Base-by-base conservation (phyloP, 2,329 filamentous ascomycete species). In the Trichoderma lentiforme region DNA sequence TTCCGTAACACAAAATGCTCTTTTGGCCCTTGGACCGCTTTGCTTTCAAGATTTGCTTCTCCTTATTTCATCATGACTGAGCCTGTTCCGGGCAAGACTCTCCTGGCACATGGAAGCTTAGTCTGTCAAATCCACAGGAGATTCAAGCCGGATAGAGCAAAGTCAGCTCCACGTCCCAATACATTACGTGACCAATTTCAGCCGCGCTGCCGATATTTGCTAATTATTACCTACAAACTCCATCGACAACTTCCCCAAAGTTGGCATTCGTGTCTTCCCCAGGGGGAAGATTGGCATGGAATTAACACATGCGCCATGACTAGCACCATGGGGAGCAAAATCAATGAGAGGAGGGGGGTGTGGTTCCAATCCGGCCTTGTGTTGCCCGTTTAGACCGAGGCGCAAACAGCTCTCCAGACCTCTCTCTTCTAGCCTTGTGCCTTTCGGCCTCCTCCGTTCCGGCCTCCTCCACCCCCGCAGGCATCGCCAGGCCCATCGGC, bases 181-280 rank as follows among this genome's bases (percentile, higher is more conserved):
- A 62, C 57, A 70, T 70, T 70, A 62, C 67, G 67, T 70, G 61
- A 70, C 67, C 43, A 24, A 47, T 36, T 62, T 36, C 39, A 51
- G 26, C 56, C 56, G 26, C 5, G 14, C 36, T 51, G 39, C n/a
- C 18, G 66, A n/a, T 11, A 62, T 70, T 70, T 70, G 57, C 39
- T 70, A 70, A 70, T 70, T n/a, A 70, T 70, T 62, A 70, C 67
- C 67, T 70, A 70, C 39, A 21, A 67, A 67, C 32, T 34, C 64
- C 47, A 39, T 57, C 15, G 12, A 11, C 43, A 66, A 36, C 8
- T 36, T 24, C 47, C 30, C 63, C 62, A 53, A 34, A 21, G 24
- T n/a, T 53, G 47, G 36, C 65, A 58, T 68, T 34, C 9, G 32
- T 58, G 28, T 57, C 7, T 51, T 26, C 24, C 56, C 66, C 36